Evolutionary conservation across 2,329 filamentous ascomycete genomes (phyloP), one percentile per base, ranked within the genome.

Genomic region (Colletotrichum falcatum): DNA sequence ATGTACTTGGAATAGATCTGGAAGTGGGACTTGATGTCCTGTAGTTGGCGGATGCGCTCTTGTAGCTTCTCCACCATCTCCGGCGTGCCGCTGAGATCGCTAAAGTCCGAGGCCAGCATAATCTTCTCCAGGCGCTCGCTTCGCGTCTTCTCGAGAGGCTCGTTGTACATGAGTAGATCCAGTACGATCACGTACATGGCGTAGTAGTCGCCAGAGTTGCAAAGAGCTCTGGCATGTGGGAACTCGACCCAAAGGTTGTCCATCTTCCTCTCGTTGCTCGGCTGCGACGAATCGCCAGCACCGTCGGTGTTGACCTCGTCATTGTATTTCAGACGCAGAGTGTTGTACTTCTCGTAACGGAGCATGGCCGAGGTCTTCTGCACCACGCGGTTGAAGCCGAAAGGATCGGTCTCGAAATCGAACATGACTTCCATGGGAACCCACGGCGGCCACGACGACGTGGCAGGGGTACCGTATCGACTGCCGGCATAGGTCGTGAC

Each of bases 371-470:
- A 99, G 1, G 96, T 99, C 80, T 97, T 95, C 79, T 98, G 94
- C 14, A 99, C 95, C 37, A 99, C 95, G 71, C 96, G 91, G 79
- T 95, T 95, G 85, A 99, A 99, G n/a, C 97, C 96, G 77, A 97
- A 97, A 0, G 96, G 95, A 79, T 97, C 95, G 7, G 92, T 88
- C 74, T 95, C 86, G 80, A 98, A 99, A 80, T 98, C 95, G 77
- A 97, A 98, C 92, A 99, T 98, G 75, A 97, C 94, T 81, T 99
- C 96, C 83, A 99, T 92, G 0, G 96, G 96, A 56, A 98, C 94
- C 96, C 96, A 99, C 0, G 96, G 96, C 14, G 96, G 96, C 96
- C 97, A 99, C 20, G 93, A 91, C 3, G 94, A 94, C 12, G 94
- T 94, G 44, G 89, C 87, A 49, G 93, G 90, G 37, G 94, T 92